Conservation (phyloP, 73 alveolate genomes). For the Paramecium sexaurelia region DNA sequence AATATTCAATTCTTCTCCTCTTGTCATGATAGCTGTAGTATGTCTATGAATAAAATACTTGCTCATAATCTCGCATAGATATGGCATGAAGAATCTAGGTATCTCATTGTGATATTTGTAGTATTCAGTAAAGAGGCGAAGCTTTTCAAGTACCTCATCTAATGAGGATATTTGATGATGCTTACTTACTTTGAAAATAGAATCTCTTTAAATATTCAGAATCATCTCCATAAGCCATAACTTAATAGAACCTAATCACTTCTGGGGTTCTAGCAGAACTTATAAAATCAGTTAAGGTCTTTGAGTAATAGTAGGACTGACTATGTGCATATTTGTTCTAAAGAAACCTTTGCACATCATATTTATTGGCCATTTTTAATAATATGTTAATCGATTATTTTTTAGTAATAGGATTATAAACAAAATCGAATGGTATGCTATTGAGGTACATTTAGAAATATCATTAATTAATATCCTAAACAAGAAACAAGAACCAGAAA, state of each 20-base stretch:
- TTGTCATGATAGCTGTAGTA: conserved; percentile 58
- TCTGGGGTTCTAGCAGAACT: neutral
- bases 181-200: neutral
- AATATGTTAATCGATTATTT: conserved; percentile 51
- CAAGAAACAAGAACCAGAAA: neutral
- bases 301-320: neutral
- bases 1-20: conserved; percentile 63
- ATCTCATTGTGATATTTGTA: conserved; percentile 68
- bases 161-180: neutral
- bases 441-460: neutral
- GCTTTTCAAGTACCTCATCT: conserved; percentile 52
- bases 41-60: neutral
- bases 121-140: conserved; percentile 54
- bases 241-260: neutral
- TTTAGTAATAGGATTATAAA: conserved; percentile 45
- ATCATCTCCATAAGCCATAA: neutral
- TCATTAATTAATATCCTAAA: neutral
- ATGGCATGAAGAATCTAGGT: conserved; percentile 63
- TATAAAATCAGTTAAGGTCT: neutral
- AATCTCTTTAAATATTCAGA: neutral
- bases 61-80: conserved; percentile 51
- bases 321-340: neutral
- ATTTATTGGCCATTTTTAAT: neutral
- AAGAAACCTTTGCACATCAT: neutral
- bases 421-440: conserved; percentile 17